phyloP scores from a whole-genome alignment of 2,329 filamentous ascomycete genomes.

The Stylonectria norvegica region DNA sequence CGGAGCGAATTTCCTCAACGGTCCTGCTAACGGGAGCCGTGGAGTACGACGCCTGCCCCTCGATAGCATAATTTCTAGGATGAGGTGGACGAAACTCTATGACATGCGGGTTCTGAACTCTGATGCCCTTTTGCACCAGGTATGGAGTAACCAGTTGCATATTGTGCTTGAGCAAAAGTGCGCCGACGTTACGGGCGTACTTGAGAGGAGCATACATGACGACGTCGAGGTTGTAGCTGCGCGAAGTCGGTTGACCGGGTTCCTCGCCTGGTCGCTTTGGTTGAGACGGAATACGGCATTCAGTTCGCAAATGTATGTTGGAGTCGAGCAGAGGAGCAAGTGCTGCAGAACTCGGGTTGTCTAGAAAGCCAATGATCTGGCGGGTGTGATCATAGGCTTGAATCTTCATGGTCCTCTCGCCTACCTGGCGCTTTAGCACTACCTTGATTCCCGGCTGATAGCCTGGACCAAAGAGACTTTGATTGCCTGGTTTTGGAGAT shows the following conservation, averaged over 20 bases:
- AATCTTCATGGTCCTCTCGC: constrained; percentile 58
- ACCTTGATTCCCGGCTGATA: constrained; percentile 76
- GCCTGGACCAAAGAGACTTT: constrained; percentile 53
- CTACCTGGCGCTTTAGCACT: constrained; percentile 57
- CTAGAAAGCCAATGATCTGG: constrained; percentile 72
- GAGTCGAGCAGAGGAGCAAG: constrained; percentile 73
- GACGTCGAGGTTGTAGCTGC: constrained; percentile 61
- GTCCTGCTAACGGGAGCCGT: constrained; percentile 52
- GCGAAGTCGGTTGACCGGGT: constrained; percentile 59
- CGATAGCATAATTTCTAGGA: constrained; percentile 32
- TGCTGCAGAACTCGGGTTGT: constrained; percentile 61
- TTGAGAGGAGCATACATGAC: constrained; percentile 76
- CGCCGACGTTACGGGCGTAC: constrained; percentile 62
- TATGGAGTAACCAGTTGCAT: constrained; percentile 66
- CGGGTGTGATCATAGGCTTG: constrained; percentile 70
- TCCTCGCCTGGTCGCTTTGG: constrained; percentile 61
- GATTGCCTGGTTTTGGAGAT: constrained; percentile 60
- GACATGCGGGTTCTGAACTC: constrained; percentile 74
- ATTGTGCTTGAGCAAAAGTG: constrained; percentile 58
- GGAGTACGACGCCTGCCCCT: constrained; percentile 24
- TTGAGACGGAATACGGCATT: constrained; percentile 67
- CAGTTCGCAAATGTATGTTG: constrained; percentile 62
- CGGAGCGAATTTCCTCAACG: constrained; percentile 79
- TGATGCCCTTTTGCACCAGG: constrained; percentile 63
- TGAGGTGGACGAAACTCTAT: constrained; percentile 44